These are phyloP conservation scores for Musa schizocarpa DNA, from an alignment of 176 grass and related monocot genomes.

Conservation along the genomic window DNA sequence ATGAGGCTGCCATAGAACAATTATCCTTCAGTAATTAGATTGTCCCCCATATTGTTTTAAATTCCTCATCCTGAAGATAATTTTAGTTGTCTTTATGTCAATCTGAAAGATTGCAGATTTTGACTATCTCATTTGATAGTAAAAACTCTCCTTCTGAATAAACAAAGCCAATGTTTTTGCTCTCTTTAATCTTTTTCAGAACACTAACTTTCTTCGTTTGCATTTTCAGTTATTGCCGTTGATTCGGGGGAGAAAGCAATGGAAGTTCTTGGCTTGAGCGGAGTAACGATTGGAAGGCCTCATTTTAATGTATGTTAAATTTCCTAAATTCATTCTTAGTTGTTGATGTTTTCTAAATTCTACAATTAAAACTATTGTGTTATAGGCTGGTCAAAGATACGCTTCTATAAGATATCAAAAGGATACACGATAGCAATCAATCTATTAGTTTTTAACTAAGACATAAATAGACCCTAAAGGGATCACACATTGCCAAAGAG, in stretches of 20 bases:
- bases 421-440: background rate
- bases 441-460: background rate
- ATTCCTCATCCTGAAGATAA: too few relatives aligned
- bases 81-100: too few relatives aligned
- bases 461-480: too few relatives aligned
- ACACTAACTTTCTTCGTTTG: background rate
- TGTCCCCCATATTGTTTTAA: too few relatives aligned
- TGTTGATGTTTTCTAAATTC: background rate
- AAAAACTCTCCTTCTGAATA: background rate
- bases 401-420: background rate
- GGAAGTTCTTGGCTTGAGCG: conserved; percentile 74
- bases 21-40: too few relatives aligned
- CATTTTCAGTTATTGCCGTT: conserved; percentile 65
- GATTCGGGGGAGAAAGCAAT: conserved; percentile 88
- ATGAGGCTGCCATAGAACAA: too few relatives aligned
- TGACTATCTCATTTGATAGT: too few relatives aligned
- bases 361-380: background rate
- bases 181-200: background rate
- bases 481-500: too few relatives aligned
- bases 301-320: conserved; percentile 28
- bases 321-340: background rate
- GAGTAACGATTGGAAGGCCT: conserved; percentile 36
- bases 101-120: too few relatives aligned
- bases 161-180: background rate
- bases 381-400: background rate